phyloP scores from a whole-genome alignment of 306 rosid genomes.

The Quercus gilva region DNA sequence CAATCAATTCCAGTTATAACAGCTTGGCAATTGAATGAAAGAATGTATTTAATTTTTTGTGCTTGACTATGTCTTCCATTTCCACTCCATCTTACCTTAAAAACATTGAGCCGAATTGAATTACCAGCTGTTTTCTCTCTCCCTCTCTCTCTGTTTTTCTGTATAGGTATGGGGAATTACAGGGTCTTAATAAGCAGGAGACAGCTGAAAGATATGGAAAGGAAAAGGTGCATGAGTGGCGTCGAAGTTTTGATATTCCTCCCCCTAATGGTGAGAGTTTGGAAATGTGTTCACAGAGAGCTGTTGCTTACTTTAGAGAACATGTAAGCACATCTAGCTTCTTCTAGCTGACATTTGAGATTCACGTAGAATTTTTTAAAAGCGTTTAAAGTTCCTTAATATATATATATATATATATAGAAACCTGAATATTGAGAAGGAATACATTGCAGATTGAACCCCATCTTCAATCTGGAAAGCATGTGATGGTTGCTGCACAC shows the following conservation, averaged over 20 bases:
- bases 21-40: constrained; percentile 93
- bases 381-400: background rate
- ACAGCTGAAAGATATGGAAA: constrained; percentile 96
- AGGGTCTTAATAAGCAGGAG: constrained; percentile 98
- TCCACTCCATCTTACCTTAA: too few species aligned
- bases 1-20: constrained; percentile 91
- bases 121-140: background rate
- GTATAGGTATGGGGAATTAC: constrained; percentile 93
- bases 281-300: constrained; percentile 99
- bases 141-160: constrained; percentile 1
- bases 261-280: constrained; percentile 99
- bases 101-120: too few species aligned
- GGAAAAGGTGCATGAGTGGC: constrained; percentile 97
- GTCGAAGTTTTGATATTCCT: constrained; percentile 89
- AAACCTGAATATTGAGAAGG: too few species aligned
- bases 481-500: constrained; percentile 96
- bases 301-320: constrained; percentile 94
- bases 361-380: background rate
- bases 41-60: constrained; percentile 57
- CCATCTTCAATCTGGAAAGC: constrained; percentile 85
- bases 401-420: background rate
- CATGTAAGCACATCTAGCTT: constrained; percentile 46
- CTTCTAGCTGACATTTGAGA: background rate
- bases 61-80: too few species aligned
- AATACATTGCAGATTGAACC: constrained; percentile 75